A percentile compares a stretch with the other conserved stretches of the same genome.
phyloP scores from a whole-genome alignment of 805 yeast genomes.

The Metschnikowia aberdeeniae region DNA sequence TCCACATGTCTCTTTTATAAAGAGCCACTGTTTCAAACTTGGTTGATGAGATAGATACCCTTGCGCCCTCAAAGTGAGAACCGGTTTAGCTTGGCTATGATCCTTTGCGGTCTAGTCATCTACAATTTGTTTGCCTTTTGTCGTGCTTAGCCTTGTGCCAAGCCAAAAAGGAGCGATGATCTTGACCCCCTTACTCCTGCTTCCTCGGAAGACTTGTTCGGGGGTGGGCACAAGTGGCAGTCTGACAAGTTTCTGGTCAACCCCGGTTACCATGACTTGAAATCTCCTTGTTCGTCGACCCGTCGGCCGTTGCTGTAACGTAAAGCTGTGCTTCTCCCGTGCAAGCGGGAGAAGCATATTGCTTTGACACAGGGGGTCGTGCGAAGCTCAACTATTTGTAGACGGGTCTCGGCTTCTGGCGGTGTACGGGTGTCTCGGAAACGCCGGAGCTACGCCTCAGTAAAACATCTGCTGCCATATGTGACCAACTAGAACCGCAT shows the following conservation, averaged over 20 bases:
- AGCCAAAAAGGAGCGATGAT: constrained; percentile 92
- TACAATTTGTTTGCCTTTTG: constrained; percentile 48
- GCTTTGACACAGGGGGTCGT: background rate
- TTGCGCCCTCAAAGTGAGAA: constrained; percentile 88
- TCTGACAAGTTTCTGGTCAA: constrained; percentile 85
- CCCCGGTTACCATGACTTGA: constrained; percentile 4
- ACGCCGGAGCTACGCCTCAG: no score
- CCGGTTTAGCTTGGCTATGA: constrained; percentile 73
- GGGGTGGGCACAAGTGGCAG: constrained; percentile 99
- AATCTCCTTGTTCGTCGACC: constrained; percentile 6
- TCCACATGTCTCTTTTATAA: constrained; percentile 94
- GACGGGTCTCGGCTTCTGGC: no score
- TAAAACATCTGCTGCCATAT: no score
- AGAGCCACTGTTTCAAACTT: constrained; percentile 99
- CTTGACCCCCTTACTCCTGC: constrained; percentile 88
- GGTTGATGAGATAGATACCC: constrained; percentile 93
- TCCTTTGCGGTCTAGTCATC: constrained; percentile 89
- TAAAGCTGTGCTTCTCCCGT: background rate
- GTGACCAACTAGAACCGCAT: no score
- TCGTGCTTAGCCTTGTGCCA: constrained; percentile 14
- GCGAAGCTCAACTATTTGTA: background rate
- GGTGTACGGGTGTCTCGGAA: no score
- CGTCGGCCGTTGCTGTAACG: background rate
- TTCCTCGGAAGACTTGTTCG: constrained; percentile 75
- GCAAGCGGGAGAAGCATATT: background rate